Conservation (phyloP, 1,139 yeast genomes). For the Magnusiomyces sp. region DNA sequence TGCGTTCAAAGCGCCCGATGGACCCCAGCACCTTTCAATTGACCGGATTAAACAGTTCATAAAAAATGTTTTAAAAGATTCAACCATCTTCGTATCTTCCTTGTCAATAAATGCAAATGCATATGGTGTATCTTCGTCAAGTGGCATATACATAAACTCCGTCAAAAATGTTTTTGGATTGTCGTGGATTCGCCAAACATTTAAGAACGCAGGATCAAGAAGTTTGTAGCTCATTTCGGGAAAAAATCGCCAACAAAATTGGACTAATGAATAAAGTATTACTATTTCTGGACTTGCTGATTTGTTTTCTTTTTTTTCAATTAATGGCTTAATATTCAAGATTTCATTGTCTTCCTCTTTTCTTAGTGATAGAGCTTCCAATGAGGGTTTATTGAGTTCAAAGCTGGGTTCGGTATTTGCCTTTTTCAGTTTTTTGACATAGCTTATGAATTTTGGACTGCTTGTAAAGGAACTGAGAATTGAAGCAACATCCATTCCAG, state of each 20-base stretch:
- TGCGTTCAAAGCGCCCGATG: conserved; percentile 18
- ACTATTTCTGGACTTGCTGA: neutral
- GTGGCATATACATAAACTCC: neutral
- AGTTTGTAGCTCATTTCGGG: neutral
- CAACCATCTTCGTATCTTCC: conserved; percentile 2
- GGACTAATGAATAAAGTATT: neutral
- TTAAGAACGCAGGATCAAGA: neutral
- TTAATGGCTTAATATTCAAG: neutral
- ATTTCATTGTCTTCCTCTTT: neutral
- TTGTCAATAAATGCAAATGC: conserved; percentile 9
- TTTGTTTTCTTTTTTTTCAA: no score
- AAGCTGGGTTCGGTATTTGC: neutral
- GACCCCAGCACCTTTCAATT: conserved; percentile 11
- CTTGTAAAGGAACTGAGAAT: no score
- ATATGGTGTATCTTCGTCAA: neutral
- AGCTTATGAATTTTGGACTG: no score
- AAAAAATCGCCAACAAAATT: neutral
- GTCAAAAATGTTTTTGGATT: no score
- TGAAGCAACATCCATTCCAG: no score
- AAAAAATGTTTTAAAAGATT: conserved; percentile 10
- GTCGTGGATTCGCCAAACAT: neutral
- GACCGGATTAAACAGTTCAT: conserved; percentile 14
- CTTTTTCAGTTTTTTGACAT: neutral
- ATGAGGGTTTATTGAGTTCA: neutral
- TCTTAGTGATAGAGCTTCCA: neutral